Evolutionary conservation across 2,329 filamentous ascomycete species (phyloP).

Genomic region (Lecanicillium sp.): DNA sequence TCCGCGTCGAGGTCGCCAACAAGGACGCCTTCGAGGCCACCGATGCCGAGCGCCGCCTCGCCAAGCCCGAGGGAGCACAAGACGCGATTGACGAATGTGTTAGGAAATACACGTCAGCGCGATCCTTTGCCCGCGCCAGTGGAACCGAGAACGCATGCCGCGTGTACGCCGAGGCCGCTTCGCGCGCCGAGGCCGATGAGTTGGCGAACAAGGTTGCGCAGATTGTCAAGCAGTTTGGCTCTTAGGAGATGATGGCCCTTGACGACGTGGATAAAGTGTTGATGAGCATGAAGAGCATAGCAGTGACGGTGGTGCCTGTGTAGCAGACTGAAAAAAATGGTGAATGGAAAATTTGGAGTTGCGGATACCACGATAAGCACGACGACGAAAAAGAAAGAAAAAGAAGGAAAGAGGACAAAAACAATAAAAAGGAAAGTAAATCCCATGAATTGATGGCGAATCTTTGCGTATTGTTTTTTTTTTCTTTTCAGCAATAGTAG

Average conservation of each 20-base stretch:
- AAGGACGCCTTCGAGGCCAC: slow-evolving; percentile 86
- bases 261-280: background rate
- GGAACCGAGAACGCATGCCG: slow-evolving; percentile 95
- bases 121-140: slow-evolving; percentile 85
- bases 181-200: slow-evolving; percentile 83
- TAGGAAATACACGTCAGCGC: slow-evolving; percentile 82
- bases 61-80: slow-evolving; percentile 73
- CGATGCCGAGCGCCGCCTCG: slow-evolving; percentile 84
- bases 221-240: slow-evolving; percentile 58
- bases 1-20: slow-evolving; percentile 83
- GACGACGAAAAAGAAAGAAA: background rate
- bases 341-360: too few species aligned
- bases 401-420: background rate
- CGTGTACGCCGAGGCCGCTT: slow-evolving; percentile 92
- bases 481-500: too few species aligned
- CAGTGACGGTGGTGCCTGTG: background rate
- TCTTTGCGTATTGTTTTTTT: too few species aligned
- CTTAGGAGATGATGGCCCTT: slow-evolving; percentile 18
- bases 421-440: too few species aligned
- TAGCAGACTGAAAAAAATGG: background rate
- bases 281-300: background rate
- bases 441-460: too few species aligned
- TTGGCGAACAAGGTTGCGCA: slow-evolving; percentile 76
- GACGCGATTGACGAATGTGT: slow-evolving; percentile 81
- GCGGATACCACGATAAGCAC: too few species aligned